Percentiles rank a stretch among this genome's conserved stretches.
Conservation (phyloP, 2,329 filamentous ascomycete species). For the Penicillium hordei region DNA sequence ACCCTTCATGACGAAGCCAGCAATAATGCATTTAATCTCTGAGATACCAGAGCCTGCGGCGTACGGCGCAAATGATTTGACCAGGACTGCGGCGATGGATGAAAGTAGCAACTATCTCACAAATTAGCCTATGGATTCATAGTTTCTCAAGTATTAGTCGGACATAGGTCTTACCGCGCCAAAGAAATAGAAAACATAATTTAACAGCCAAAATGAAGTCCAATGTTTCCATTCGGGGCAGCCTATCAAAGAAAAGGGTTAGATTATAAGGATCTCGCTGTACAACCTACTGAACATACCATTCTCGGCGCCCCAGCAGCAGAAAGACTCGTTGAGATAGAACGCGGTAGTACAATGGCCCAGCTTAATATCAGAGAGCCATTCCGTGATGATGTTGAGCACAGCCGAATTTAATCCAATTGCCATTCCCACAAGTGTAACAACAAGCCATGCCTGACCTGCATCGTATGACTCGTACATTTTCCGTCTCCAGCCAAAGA, state of each 20-base stretch:
- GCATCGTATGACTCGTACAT: conserved; percentile 89
- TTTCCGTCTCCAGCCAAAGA: conserved; percentile 76
- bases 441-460: conserved; percentile 95
- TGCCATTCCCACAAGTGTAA: conserved; percentile 84
- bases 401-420: conserved; percentile 93
- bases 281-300: conserved; percentile 48
- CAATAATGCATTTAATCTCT: conserved; percentile 99
- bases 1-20: conserved; percentile 98
- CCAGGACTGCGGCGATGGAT: conserved; percentile 75
- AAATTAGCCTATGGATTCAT: background rate
- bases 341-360: conserved; percentile 96
- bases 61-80: conserved; percentile 91
- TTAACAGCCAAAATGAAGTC: conserved; percentile 73
- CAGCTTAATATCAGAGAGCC: conserved; percentile 91
- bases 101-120: conserved; percentile 68
- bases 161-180: conserved; percentile 64
- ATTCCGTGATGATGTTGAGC: conserved; percentile 93
- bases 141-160: background rate
- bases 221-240: conserved; percentile 88
- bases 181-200: conserved; percentile 84
- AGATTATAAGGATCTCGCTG: conserved; percentile 1
- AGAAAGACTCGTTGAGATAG: conserved; percentile 96
- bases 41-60: conserved; percentile 95
- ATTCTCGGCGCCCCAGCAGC: conserved; percentile 92
- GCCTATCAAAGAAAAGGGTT: conserved; percentile 46